phyloP scores from a whole-genome alignment of 169 alveolate species.

The Plasmodium knowlesi region DNA sequence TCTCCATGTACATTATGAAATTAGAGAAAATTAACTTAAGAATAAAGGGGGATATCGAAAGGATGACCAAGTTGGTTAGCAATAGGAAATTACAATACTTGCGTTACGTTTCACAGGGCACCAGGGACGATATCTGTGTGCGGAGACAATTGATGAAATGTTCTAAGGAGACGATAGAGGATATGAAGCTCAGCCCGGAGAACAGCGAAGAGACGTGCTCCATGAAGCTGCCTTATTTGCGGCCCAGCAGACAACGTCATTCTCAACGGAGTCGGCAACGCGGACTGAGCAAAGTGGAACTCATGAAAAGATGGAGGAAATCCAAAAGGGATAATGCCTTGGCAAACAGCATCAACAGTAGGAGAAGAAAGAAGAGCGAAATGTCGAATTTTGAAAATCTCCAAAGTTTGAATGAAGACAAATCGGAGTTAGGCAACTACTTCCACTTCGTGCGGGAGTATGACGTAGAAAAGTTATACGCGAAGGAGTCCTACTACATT shows the following conservation, averaged over 20 bases:
- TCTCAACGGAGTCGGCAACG: background rate
- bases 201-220: background rate
- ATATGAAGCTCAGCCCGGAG: background rate
- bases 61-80: background rate
- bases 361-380: background rate
- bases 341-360: background rate
- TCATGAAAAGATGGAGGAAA: background rate
- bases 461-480: conserved; percentile 39
- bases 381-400: background rate
- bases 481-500: conserved; percentile 16
- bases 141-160: background rate
- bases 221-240: background rate
- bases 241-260: background rate
- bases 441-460: conserved; percentile 1
- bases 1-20: conserved; percentile 49
- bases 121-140: background rate
- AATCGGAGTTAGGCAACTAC: background rate
- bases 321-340: background rate
- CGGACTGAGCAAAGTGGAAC: background rate
- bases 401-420: background rate
- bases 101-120: background rate
- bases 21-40: conserved; percentile 37
- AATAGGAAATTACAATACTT: conserved; percentile 8
- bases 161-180: background rate
- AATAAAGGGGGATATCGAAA: conserved; percentile 22